Percentiles rank a stretch among this genome's conserved stretches.
phyloP scores from a whole-genome alignment of 306 rosid species.

The Prunus salicina region DNA sequence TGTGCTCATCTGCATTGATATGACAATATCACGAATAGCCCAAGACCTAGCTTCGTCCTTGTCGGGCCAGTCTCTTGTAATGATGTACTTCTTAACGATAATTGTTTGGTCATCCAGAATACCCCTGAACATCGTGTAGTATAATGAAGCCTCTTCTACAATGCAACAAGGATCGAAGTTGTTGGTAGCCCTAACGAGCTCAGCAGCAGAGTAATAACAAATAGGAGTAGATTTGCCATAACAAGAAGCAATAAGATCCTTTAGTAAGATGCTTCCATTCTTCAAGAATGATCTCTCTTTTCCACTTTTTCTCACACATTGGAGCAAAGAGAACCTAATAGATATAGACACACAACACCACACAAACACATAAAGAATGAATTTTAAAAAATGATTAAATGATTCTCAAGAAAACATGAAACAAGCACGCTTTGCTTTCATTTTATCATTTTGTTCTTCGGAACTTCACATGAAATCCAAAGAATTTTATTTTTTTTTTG shows the following conservation, averaged over 20 bases:
- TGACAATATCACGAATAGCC: background rate
- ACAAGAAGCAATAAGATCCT: constrained; percentile 9
- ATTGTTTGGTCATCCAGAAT: background rate
- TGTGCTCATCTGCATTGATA: background rate
- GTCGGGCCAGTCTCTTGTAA: no score
- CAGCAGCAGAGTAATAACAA: background rate
- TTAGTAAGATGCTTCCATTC: background rate
- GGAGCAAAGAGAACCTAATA: no score
- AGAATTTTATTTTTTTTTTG: no score
- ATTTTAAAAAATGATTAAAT: no score
- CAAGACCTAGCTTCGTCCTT: background rate
- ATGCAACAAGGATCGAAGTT: constrained; percentile 1
- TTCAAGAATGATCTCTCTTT: background rate
- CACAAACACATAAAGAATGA: no score
- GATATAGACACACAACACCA: no score
- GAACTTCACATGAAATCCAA: no score
- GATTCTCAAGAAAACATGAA: no score
- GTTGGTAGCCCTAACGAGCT: constrained; percentile 5
- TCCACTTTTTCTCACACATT: background rate
- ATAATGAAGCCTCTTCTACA: background rate
- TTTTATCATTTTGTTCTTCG: no score
- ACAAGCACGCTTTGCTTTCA: no score
- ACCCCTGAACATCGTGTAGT: background rate
- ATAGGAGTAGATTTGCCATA: background rate
- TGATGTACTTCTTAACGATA: background rate